Base-by-base conservation (phyloP, 1,284 basidiomycete genomes). In the Fomitopsis palustris region DNA sequence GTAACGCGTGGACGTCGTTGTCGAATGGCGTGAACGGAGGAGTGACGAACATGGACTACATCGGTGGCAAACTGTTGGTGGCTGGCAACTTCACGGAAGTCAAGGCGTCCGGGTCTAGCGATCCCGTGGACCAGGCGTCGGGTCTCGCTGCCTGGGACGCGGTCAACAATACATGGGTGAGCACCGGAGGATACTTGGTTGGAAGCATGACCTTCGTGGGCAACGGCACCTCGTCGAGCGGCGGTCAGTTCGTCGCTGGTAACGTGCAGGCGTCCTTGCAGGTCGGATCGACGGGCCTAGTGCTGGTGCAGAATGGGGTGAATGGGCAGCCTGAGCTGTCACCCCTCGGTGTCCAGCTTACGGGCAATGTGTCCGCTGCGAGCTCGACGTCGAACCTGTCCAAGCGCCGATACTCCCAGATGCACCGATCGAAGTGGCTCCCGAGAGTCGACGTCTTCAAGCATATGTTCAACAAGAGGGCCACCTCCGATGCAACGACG, bases 91-190 rank as follows among this genome's bases (percentile, higher is more conserved):
- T 98, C 73, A 87, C 86, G 1, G 75, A 78, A 47, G 71, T 86
- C n/a, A 52, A 21, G 5, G 67, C 83, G 25, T 70, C 77, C 1
- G 65, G 76, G 1, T 66, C 78, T 3, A 75, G 75, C 23, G 69
- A 69, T 25, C 69, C 70, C 31, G 69, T 73, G 1, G 77, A 78
- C 4, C 68, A 71, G 29, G 85, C 81, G 0, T 81, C 83, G 33
- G 94, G 95, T 2, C 84, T 93, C 58, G 94, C 92, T 0, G 75
- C 81, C 1, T 97, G 90, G 90, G 82, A 94, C 70, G 76, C 86
- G n/a, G 73, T 75, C 1, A 77, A 78, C 33, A 77, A 77, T 6
- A 71, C 77, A 0, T 97, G 95, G 95, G 79, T 83, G 49, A 85
- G 86, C 62, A 80, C 78, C 53, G 90, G 91, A 39, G 88, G 90